Percentiles rank a stretch among this genome's conserved stretches.
Conservation (phyloP, 495 filamentous ascomycete genomes). For the Xylaria scruposa region DNA sequence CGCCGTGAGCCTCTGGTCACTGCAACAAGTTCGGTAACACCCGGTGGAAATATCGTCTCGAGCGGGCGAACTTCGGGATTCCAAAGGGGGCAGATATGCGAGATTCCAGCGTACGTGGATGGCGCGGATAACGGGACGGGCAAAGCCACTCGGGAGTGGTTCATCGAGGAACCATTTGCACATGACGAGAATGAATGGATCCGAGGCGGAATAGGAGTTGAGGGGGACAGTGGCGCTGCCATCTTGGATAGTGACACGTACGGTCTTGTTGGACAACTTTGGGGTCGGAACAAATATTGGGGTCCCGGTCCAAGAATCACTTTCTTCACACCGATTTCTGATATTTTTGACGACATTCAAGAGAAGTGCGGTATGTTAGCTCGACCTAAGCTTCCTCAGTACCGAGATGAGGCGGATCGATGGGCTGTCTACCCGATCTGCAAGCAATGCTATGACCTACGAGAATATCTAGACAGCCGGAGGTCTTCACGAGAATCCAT, state of each 20-base stretch:
- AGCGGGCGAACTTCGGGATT: slow-evolving; percentile 41
- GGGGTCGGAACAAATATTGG: slow-evolving; percentile 43
- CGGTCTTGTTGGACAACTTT: slow-evolving; percentile 43
- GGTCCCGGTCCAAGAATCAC: slow-evolving; percentile 38
- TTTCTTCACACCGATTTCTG: slow-evolving; percentile 44
- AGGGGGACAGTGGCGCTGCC: slow-evolving; percentile 45
- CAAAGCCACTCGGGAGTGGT: slow-evolving; percentile 45
- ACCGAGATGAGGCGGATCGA: slow-evolving; percentile 37
- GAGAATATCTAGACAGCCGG: slow-evolving; percentile 39
- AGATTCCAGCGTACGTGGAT: slow-evolving; percentile 41
- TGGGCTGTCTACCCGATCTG: slow-evolving; percentile 41
- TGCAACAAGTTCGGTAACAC: slow-evolving; percentile 28
- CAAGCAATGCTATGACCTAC: slow-evolving; percentile 38
- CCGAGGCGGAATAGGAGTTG: slow-evolving; percentile 44
- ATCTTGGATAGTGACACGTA: slow-evolving; percentile 42
- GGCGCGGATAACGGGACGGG: slow-evolving; percentile 37
- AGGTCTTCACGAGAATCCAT: slow-evolving; percentile 39
- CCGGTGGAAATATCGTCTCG: slow-evolving; percentile 33
- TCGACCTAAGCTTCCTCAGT: slow-evolving; percentile 38
- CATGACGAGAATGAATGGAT: slow-evolving; percentile 45
- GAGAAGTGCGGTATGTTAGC: slow-evolving; percentile 36
- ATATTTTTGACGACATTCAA: slow-evolving; percentile 44
- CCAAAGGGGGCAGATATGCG: slow-evolving; percentile 39
- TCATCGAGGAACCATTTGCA: slow-evolving; percentile 39
- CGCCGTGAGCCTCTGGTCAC: slow-evolving; percentile 32